phyloP scores from a whole-genome alignment of 2,329 filamentous ascomycete species.

The Fusarium lateritium region DNA sequence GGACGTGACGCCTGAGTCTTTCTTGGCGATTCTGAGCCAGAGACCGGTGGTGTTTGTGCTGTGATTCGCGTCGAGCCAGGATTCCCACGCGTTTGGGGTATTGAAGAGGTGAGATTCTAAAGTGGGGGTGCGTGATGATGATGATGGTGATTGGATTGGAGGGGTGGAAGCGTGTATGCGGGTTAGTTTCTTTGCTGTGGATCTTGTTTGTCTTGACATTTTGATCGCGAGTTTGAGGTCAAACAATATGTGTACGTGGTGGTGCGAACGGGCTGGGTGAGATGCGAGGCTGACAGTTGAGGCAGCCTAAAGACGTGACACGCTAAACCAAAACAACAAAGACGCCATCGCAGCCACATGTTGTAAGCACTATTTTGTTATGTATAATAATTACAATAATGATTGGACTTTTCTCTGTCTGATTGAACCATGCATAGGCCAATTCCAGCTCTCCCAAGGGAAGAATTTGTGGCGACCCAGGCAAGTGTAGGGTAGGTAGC shows the following conservation, averaged over 20 bases:
- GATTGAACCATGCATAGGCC: fast-evolving
- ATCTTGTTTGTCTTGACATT: conserved; percentile 44
- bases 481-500: conserved; percentile 17
- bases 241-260: not conserved
- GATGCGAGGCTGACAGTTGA: not conserved
- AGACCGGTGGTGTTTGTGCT: conserved; percentile 52
- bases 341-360: no score
- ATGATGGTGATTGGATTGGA: no score
- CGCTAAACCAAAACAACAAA: conserved; percentile 7
- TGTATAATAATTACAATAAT: fast-evolving
- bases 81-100: conserved; percentile 31
- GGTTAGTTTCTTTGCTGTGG: conserved; percentile 18
- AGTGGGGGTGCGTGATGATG: not conserved
- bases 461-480: fast-evolving
- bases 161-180: not conserved
- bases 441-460: fast-evolving
- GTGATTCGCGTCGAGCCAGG: conserved; percentile 37
- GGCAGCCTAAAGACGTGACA: not conserved
- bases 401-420: no score
- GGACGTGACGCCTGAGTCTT: conserved; percentile 58
- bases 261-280: no score
- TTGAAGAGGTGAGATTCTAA: conserved; percentile 35
- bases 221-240: not conserved
- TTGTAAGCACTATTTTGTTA: not conserved
- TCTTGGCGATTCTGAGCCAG: conserved; percentile 67